A percentile compares a stretch with the other conserved stretches of the same genome.
Evolutionary conservation across 306 rosid species (phyloP).

Genomic region (Gastrolobium villosum): DNA sequence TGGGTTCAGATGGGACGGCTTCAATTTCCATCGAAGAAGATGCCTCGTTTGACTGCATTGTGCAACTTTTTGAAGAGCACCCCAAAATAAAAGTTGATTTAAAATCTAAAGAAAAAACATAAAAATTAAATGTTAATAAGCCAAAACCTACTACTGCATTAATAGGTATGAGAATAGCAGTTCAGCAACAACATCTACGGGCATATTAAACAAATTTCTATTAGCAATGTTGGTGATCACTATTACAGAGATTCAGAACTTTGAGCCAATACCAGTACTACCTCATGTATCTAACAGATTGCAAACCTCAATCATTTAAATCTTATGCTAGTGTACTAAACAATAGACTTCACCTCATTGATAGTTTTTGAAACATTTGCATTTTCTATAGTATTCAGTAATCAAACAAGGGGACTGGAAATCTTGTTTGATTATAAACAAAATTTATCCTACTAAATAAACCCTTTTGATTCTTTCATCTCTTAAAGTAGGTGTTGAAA

Average conservation of each 20-base stretch:
- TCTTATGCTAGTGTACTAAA: not conserved
- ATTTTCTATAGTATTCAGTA: not conserved
- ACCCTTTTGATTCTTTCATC: too few relatives aligned
- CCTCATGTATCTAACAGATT: not conserved
- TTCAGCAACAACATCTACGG: not conserved
- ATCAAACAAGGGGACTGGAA: not conserved
- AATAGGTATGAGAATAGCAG: not conserved
- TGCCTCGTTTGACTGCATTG: conserved; percentile 66
- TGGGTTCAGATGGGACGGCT: conserved; percentile 48
- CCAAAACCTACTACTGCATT: conserved; percentile 18
- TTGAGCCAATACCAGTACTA: not conserved
- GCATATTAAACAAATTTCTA: conserved; percentile 10
- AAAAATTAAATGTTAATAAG: not conserved
- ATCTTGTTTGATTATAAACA: too few relatives aligned
- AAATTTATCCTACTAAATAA: too few relatives aligned
- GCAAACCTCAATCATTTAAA: not conserved
- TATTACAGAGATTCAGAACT: not conserved
- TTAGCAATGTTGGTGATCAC: not conserved
- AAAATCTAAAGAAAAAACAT: not conserved
- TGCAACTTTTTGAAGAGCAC: conserved; percentile 36
- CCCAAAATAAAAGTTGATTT: not conserved
- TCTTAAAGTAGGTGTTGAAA: too few relatives aligned
- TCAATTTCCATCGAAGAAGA: conserved; percentile 72
- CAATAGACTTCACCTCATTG: not conserved
- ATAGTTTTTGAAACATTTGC: not conserved